Evolutionary conservation across 1,284 basidiomycete genomes (phyloP).

Genomic region (Naganishia sp.): DNA sequence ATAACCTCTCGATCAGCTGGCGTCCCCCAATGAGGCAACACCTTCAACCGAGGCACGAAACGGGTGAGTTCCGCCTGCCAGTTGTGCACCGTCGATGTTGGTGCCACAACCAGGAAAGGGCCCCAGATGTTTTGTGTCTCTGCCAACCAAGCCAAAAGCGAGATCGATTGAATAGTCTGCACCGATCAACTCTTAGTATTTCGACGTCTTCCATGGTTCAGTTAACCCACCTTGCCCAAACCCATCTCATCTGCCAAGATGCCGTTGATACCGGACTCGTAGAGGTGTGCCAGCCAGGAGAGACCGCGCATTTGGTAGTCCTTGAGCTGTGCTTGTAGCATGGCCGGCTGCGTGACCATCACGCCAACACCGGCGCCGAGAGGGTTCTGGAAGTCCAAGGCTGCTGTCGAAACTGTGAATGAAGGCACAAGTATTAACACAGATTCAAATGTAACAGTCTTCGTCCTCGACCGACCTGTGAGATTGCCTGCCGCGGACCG

Average conservation of each 20-base stretch:
- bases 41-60: slow-evolving; percentile 92
- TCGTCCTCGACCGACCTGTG: slow-evolving; percentile 22
- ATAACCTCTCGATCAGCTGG: slow-evolving; percentile 93
- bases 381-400: slow-evolving; percentile 99
- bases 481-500: slow-evolving; percentile 27
- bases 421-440: background rate
- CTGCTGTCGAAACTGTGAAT: slow-evolving; percentile 81
- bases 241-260: slow-evolving; percentile 99
- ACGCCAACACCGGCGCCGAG: slow-evolving; percentile 85
- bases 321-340: slow-evolving; percentile 95
- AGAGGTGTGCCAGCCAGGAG: slow-evolving; percentile 96
- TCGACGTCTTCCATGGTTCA: background rate
- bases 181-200: background rate
- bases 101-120: slow-evolving; percentile 98
- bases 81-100: slow-evolving; percentile 96
- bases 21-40: slow-evolving; percentile 97
- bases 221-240: slow-evolving; percentile 72
- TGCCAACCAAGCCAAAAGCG: slow-evolving; percentile 91
- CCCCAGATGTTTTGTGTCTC: slow-evolving; percentile 99
- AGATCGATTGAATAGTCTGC: slow-evolving; percentile 98
- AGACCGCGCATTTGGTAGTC: slow-evolving; percentile 98
- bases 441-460: background rate
- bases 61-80: slow-evolving; percentile 99
- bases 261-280: slow-evolving; percentile 98
- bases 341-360: slow-evolving; percentile 87